phyloP scores from a whole-genome alignment of 371 early-diverging fungal species.

The Mucor velutinosus region DNA sequence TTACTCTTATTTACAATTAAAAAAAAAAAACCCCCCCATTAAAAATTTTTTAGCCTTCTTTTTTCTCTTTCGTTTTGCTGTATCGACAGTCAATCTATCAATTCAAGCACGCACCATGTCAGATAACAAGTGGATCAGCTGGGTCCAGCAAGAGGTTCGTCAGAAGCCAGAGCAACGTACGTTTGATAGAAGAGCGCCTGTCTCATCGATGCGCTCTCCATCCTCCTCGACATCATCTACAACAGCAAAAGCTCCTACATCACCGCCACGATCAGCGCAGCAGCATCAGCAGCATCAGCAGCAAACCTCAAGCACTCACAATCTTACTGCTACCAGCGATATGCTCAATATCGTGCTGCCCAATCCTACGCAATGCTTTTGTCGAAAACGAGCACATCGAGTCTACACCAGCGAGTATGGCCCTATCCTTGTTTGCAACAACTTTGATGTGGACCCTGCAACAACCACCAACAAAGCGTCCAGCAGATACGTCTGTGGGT shows the following conservation, averaged over 20 bases:
- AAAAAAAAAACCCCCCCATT: background rate
- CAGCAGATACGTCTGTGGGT: constrained; percentile 39
- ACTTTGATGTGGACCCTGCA: background rate
- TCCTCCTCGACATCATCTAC: background rate
- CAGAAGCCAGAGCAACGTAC: background rate
- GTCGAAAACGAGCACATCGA: constrained; percentile 31
- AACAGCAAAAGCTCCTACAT: background rate
- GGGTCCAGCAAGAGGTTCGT: constrained; percentile 1
- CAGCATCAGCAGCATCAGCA: background rate
- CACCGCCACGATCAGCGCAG: background rate
- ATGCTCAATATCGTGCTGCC: constrained; percentile 12
- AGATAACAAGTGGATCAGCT: constrained; percentile 1
- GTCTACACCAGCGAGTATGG: constrained; percentile 23
- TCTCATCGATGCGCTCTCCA: background rate
- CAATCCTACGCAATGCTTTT: constrained; percentile 38
- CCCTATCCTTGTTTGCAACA: constrained; percentile 21
- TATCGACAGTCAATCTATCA: background rate
- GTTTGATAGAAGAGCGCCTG: background rate
- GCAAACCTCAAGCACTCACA: background rate
- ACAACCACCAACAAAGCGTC: background rate
- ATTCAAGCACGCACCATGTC: background rate
- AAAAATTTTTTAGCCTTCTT: background rate
- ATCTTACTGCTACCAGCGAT: constrained; percentile 1
- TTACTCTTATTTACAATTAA: too few relatives aligned
- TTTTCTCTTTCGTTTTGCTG: background rate